phyloP scores from a whole-genome alignment of 805 yeast species.

The Spathaspora sp. region DNA sequence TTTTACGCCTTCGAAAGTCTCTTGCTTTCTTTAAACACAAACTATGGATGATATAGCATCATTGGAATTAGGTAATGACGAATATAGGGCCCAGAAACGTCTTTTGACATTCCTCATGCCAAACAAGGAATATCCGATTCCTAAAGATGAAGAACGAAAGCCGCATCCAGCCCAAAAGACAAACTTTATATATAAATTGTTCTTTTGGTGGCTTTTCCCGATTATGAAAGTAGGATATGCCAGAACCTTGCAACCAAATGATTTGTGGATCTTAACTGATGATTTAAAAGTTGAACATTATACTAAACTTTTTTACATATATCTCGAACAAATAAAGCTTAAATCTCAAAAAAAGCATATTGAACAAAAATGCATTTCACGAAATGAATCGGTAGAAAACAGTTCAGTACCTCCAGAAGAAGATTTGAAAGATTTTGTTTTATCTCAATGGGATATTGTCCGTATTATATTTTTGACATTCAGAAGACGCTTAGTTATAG shows the following conservation, averaged over 20 bases:
- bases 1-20: not conserved
- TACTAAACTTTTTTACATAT: slow-evolving; percentile 10
- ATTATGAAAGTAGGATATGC: slow-evolving; percentile 60
- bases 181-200: slow-evolving; percentile 34
- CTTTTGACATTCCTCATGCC: slow-evolving; percentile 44
- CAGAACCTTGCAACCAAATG: slow-evolving; percentile 59
- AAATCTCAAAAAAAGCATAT: slow-evolving; percentile 11
- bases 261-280: slow-evolving; percentile 39
- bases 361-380: slow-evolving; percentile 17
- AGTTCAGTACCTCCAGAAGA: slow-evolving; percentile 12
- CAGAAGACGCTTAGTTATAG: slow-evolving; percentile 14
- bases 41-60: not conserved
- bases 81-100: slow-evolving; percentile 35
- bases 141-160: slow-evolving; percentile 45
- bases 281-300: slow-evolving; percentile 26
- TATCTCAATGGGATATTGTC: slow-evolving; percentile 16
- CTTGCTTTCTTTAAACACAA: not conserved
- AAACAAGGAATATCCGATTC: slow-evolving; percentile 46
- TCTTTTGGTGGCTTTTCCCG: slow-evolving; percentile 66
- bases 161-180: slow-evolving; percentile 35
- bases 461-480: slow-evolving; percentile 21
- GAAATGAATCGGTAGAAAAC: slow-evolving; percentile 16
- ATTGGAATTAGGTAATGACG: slow-evolving; percentile 6
- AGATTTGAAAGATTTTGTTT: slow-evolving; percentile 23
- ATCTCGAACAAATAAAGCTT: slow-evolving; percentile 2